Evolutionary conservation across 305 asterid species (phyloP), one percentile per base, ranked within the genome.

Genomic region (Fraxinus latifolia): DNA sequence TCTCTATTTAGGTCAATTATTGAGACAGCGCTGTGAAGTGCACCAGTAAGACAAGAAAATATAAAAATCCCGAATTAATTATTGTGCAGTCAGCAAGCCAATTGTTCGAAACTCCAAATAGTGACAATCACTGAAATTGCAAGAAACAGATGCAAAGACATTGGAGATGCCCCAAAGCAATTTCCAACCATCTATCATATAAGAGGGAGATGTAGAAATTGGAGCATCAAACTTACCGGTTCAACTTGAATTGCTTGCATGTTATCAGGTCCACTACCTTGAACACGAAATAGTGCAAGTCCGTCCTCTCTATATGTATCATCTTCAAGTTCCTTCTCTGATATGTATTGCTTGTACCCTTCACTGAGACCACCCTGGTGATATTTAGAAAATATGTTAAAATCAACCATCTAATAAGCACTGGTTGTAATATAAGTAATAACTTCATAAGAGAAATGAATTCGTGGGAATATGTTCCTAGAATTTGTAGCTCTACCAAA

Each of bases 241-340:
- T 92, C 98, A 87, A 96, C 98, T 95, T 96, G 98, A 87, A 96
- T 93, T 80, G 98, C 91, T 86, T 95, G 99, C 99, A 96, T 96
- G 90, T 95, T 92, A 33, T 96, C 99, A 33, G 99, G 99, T 73
- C 99, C 99, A 33, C 91, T 91, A 81, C 99, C 99, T 88, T 96
- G 99, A 87, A 94, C 89, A 58, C 98, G 93, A 86, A 96, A 96
- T 78, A 96, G 81, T 58, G 98, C 98, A 83, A 96, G 89, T 77
- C 95, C 97, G 70, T 95, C 97, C 74, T 88, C 93, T 53, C 87
- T 15, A 82, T 93, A 96, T 67, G 98, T 96, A 83, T 94, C 92
- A 80, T 96, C 97, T 32, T 89, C 82, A 79, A 92, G 87, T 86
- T 88, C 97, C 80, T 93, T 92, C 84, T 89, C 92, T 25, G 93